A percentile compares a stretch with the other conserved stretches of the same genome.
Evolutionary conservation across 148 eudicot genomes (phyloP).

Genomic region (Dianthus caryophyllus): DNA sequence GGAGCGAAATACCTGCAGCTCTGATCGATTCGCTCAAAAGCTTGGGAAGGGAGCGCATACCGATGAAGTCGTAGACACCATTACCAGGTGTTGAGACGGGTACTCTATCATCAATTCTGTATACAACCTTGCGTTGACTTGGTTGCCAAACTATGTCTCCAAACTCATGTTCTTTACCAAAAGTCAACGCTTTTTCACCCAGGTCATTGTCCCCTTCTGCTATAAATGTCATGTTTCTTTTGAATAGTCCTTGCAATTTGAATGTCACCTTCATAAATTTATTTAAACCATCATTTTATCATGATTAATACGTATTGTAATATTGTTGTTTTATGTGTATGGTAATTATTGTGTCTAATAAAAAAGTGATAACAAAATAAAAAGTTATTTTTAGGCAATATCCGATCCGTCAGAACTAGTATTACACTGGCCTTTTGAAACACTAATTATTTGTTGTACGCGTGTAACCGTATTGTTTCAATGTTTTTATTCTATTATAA

Average conservation of each 20-base stretch:
- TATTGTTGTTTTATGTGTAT: too few relatives aligned
- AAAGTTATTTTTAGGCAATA: too few relatives aligned
- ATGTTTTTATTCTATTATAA: too few relatives aligned
- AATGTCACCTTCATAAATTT: slow-evolving; percentile 25
- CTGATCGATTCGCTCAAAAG: slow-evolving; percentile 18
- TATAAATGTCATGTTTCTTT: slow-evolving; percentile 22
- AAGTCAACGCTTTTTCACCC: slow-evolving; percentile 3
- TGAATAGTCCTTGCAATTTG: slow-evolving; percentile 25
- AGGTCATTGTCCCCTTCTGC: slow-evolving; percentile 18
- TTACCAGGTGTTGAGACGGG: slow-evolving; percentile 13
- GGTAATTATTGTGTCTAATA: too few relatives aligned
- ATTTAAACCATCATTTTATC: too few relatives aligned
- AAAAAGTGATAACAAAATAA: too few relatives aligned
- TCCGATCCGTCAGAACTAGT: too few relatives aligned
- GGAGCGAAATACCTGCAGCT: slow-evolving; percentile 11
- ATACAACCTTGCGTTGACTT: slow-evolving; percentile 14
- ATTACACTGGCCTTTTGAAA: too few relatives aligned
- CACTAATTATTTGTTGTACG: too few relatives aligned
- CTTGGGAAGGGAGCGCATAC: background rate
- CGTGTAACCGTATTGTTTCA: too few relatives aligned
- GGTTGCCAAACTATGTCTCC: slow-evolving; percentile 27
- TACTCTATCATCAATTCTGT: slow-evolving; percentile 25
- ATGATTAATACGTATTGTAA: too few relatives aligned
- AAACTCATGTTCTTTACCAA: slow-evolving; percentile 23
- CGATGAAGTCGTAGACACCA: slow-evolving; percentile 8